Evolutionary conservation across 2,329 filamentous ascomycete species (phyloP).

Genomic region (Colletotrichum noveboracense): DNA sequence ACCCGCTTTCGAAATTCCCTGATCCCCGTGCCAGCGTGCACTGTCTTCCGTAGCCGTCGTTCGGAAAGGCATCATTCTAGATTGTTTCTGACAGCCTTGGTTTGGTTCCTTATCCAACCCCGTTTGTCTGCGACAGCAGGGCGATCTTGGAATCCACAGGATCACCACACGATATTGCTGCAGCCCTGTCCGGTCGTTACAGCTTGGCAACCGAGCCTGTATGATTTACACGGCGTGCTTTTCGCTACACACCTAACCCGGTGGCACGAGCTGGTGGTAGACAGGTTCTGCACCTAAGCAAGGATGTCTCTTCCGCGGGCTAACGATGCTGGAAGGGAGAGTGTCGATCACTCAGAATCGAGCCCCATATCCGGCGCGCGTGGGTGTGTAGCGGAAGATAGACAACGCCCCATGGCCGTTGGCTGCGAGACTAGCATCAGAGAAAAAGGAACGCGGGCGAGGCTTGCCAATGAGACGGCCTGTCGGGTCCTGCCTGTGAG

Average conservation of each 20-base stretch:
- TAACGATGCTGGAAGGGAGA: not conserved
- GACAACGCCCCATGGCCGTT: not conserved
- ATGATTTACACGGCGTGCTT: not conserved
- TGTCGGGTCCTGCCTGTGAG: not conserved
- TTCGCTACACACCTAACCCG: slow-evolving; percentile 5
- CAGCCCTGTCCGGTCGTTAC: slow-evolving; percentile 10
- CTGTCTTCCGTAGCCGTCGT: not conserved
- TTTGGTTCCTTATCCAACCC: not conserved
- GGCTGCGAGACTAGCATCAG: not conserved
- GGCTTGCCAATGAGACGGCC: not conserved
- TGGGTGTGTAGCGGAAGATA: not conserved
- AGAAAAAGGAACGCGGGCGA: not conserved
- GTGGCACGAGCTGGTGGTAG: slow-evolving; percentile 1
- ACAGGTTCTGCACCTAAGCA: not conserved
- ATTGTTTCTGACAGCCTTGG: not conserved
- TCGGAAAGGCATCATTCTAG: not conserved
- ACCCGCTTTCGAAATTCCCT: not conserved
- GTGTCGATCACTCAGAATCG: not conserved
- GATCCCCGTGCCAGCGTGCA: not conserved
- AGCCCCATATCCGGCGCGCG: not conserved
- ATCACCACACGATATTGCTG: slow-evolving; percentile 7
- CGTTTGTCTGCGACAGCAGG: not conserved
- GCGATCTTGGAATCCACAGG: not conserved
- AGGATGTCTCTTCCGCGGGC: not conserved
- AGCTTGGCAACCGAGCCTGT: slow-evolving; percentile 13